Base-by-base conservation (phyloP, 495 filamentous ascomycete species). In the Xylaria venustula region DNA sequence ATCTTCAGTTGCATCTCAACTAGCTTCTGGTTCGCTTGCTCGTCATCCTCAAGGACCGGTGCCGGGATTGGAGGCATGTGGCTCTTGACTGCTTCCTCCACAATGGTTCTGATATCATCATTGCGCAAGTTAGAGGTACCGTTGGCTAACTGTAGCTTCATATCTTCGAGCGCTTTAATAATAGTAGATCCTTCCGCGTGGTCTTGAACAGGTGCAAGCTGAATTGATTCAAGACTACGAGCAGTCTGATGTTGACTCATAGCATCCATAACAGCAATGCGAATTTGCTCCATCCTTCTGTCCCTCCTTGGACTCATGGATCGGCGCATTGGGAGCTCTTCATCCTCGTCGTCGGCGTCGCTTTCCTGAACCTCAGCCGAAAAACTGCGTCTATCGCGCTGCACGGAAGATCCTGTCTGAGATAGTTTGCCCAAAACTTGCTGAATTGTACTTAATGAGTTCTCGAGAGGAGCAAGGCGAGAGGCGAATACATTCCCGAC, bases 261-360 rank as follows among this genome's bases (percentile, higher is more conserved):
- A 58, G 89, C 91, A 61, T 98, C 93, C 57, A 87, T 73, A n/a
- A 98, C 81, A 47, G 88, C 85, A 40, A 79, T 79, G 65, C 89
- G 91, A 64, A 98, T 86, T 76, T 92, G 91, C 62, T 97, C 91
- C 57, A 92, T 71, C 66, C 85, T 92, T 48, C 87, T 87, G 64
- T 95, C 90, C 49, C 86, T 82, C 63, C 83, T 85, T 8, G 87
- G 86, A 56, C 83, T 87, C 61, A 82, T 72, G 7, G 90, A 88
- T 15, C 83, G 86, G 14, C 88, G 85, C 30, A 82, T 78, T 23
- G 84, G 84, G 17, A 83, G 74, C 7, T 85, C 87, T 23, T 96
- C 91, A 65, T 96, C 93, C 68, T 97, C 93, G 63, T 98, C 94
- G 63, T 98, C 94, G 1, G 93, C 94, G 75, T 97, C 94, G 60